A percentile compares a stretch with the other conserved stretches of the same genome.
Evolutionary conservation across 139 green algal genomes (phyloP).

Genomic region (Zygnema cylindricum): DNA sequence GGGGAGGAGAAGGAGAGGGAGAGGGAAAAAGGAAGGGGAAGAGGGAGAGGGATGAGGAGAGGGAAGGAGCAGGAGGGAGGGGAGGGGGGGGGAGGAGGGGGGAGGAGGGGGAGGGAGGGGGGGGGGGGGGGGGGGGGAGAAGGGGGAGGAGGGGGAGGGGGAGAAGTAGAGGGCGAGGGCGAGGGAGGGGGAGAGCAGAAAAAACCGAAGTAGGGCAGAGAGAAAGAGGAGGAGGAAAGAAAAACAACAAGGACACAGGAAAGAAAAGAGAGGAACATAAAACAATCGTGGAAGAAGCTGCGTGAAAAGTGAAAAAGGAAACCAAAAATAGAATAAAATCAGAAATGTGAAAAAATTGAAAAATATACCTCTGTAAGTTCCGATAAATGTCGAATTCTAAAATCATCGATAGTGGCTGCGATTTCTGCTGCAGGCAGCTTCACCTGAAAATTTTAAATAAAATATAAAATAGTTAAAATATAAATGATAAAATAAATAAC

Average conservation of each 20-base stretch:
- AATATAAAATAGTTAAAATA: neutral
- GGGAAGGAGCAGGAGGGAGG: neutral
- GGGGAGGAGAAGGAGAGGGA: neutral
- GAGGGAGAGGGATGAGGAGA: neutral
- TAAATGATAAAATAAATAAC: too few species aligned
- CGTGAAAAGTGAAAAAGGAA: neutral
- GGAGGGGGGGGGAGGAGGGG: neutral
- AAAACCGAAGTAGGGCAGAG: neutral
- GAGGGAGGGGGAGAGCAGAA: neutral
- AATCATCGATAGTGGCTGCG: conserved; percentile 47
- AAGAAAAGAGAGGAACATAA: conserved; percentile 1
- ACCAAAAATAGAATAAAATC: neutral
- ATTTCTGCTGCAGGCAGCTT: conserved; percentile 53
- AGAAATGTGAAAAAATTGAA: neutral
- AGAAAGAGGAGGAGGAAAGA: neutral
- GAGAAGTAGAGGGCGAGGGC: neutral
- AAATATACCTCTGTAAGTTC: conserved; percentile 50
- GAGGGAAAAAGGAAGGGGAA: neutral
- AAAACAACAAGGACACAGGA: neutral
- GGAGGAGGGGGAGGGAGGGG: neutral
- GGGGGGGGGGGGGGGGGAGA: neutral
- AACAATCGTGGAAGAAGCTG: neutral
- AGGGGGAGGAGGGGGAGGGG: neutral
- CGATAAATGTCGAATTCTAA: conserved; percentile 44
- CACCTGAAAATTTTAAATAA: conserved; percentile 8